A percentile compares a stretch with the other conserved stretches of the same genome.
These are phyloP conservation scores for Wickerhamomyces mucosus DNA, from an alignment of 805 yeast species.

Conservation along the genomic window DNA sequence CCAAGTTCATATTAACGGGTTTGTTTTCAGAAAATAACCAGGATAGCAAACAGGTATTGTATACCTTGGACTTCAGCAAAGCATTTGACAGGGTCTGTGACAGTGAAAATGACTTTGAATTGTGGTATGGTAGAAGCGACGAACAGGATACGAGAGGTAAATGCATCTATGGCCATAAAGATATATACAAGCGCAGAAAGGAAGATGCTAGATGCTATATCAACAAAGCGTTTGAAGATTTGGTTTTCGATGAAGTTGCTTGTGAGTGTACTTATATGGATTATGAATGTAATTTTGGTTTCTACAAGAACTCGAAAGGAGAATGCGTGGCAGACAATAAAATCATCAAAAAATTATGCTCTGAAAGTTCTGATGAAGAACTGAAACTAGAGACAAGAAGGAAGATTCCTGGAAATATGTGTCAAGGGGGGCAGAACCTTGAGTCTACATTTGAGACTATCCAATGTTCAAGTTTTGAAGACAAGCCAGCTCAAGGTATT, in stretches of 20 bases:
- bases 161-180: constrained; percentile 67
- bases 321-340: constrained; percentile 37
- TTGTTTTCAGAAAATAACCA: constrained; percentile 10
- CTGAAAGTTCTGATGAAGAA: constrained; percentile 8
- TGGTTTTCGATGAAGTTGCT: constrained; percentile 35
- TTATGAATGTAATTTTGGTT: constrained; percentile 62
- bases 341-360: constrained; percentile 25
- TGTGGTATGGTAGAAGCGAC: constrained; percentile 43
- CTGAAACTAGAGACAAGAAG: constrained; percentile 9
- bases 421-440: constrained; percentile 11
- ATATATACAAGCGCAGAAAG: constrained; percentile 58
- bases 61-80: constrained; percentile 45
- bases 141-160: constrained; percentile 21
- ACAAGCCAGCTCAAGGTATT: constrained; percentile 17
- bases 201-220: constrained; percentile 51
- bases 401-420: constrained; percentile 16
- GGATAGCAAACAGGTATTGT: constrained; percentile 8
- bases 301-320: constrained; percentile 26
- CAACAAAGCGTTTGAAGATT: constrained; percentile 29
- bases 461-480: constrained; percentile 7
- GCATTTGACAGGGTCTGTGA: constrained; percentile 38
- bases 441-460: constrained; percentile 1
- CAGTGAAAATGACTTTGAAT: constrained; percentile 48
- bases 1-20: constrained; percentile 50
- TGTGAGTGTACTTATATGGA: constrained; percentile 60